Base-by-base conservation (phyloP, 2,329 filamentous ascomycete genomes). In the Exophiala viscosa region DNA sequence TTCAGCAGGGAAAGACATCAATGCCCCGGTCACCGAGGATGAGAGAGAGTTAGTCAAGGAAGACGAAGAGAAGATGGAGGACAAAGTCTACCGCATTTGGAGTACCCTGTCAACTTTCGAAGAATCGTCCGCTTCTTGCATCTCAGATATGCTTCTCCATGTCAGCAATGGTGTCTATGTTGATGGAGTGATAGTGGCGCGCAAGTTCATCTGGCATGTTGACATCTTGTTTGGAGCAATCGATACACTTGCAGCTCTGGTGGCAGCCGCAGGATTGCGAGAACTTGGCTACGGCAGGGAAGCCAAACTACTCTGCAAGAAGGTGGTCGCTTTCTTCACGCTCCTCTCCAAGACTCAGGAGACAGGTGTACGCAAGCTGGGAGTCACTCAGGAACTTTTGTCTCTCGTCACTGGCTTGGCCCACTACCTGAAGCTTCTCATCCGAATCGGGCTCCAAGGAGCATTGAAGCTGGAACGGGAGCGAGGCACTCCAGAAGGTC, bases 241-340 rank as follows among this genome's bases (percentile, higher is more conserved):
- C 14, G 93, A 99, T 69, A 83, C 85, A 64, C 79, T 99, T 50
- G 91, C 96, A 64, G 76, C 76, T 8, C 81, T 85, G 47, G 85
- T 96, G 69, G 76, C 81, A 52, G 73, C 75, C 15, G 74, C 85
- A 40, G 85, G 84, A 14, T 81, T 88, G 62, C 95, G 93, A 78
- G 90, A 88, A 58, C 79, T 99, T 56, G 89, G 90, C 8, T 99
- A 97, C 67, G 87, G 88, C 14, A 85, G 93, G 64, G 93, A 99
- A 74, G 88, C 93, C n/a, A 99, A 99, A 72, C 79, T 99, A 45
- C 82, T 99, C n/a, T 99, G 93, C 77, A 99, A 99, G 73, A 99
- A 99, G 72, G 95, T 99, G 49, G 93, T 99, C 5, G 89, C 92
- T 20, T 99, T 99, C 76, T 99, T 99, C 69, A 90, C 90, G 10